phyloP scores from a whole-genome alignment of 306 rosid genomes.

The Cercis canadensis region DNA sequence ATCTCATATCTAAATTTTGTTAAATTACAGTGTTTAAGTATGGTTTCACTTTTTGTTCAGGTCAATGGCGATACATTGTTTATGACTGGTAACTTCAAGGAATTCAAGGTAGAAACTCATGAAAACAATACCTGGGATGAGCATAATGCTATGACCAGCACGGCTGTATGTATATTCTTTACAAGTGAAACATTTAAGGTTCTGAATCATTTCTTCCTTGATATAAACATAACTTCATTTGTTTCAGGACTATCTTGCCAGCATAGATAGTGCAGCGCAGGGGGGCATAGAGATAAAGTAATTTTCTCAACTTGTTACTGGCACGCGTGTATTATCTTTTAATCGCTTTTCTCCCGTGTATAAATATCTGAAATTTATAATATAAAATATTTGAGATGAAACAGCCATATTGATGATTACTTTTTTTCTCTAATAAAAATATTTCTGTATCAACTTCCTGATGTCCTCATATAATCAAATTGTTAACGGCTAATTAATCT shows the following conservation, averaged over 20 bases:
- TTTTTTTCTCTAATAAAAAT: background rate
- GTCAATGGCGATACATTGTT: constrained; percentile 94
- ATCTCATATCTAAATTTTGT: background rate
- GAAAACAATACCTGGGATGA: constrained; percentile 79
- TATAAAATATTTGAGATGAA: background rate
- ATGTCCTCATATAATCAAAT: background rate
- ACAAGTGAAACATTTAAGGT: constrained; percentile 8
- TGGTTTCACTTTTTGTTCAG: constrained; percentile 51
- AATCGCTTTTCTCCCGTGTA: background rate
- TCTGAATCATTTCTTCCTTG: constrained; percentile 29
- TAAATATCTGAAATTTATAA: background rate
- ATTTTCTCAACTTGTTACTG: constrained; percentile 45
- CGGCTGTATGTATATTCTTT: constrained; percentile 70
- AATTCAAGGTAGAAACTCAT: constrained; percentile 80
- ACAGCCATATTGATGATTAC: background rate
- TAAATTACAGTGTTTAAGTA: constrained; percentile 18
- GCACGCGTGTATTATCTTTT: constrained; percentile 8
- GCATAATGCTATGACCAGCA: constrained; percentile 75
- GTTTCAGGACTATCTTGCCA: constrained; percentile 92
- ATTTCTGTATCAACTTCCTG: background rate
- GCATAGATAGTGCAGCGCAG: constrained; percentile 77
- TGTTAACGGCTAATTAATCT: background rate
- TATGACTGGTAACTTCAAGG: constrained; percentile 92
- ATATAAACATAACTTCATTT: constrained; percentile 39
- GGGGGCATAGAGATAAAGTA: constrained; percentile 80